These are phyloP conservation scores for Coemansia sp. DNA, from an alignment of 192 early-diverging fungal species.

Conservation along the genomic window DNA sequence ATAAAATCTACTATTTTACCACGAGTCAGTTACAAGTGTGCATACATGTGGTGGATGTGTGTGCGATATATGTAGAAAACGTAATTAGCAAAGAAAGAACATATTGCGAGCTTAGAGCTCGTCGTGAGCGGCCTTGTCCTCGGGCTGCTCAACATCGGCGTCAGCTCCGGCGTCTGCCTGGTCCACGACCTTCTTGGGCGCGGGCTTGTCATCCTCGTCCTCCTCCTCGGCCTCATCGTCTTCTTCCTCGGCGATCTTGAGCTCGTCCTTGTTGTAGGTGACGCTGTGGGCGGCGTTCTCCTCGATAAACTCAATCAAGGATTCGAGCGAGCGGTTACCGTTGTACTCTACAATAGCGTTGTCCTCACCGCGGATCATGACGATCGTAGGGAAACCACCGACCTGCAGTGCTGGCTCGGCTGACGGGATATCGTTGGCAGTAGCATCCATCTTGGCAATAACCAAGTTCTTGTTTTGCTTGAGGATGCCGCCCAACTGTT, in stretches of 20 bases:
- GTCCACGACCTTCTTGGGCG: constrained; percentile 22
- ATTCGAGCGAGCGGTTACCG: constrained; percentile 78
- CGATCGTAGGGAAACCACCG: constrained; percentile 94
- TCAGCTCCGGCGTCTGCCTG: constrained; percentile 19
- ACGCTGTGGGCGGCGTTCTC: constrained; percentile 66
- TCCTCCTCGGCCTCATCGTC: constrained; percentile 30
- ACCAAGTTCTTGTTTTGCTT: constrained; percentile 59
- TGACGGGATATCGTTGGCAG: constrained; percentile 88
- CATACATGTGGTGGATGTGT: background rate
- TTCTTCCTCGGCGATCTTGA: constrained; percentile 33
- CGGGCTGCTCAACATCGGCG: constrained; percentile 4
- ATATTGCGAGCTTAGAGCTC: constrained; percentile 22
- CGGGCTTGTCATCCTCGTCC: constrained; percentile 22
- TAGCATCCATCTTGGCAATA: constrained; percentile 95
- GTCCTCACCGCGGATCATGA: constrained; percentile 81
- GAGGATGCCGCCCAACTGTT: constrained; percentile 69
- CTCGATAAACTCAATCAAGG: constrained; percentile 75
- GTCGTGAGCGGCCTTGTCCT: constrained; percentile 17
- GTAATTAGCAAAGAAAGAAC: background rate
- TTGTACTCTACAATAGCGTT: constrained; percentile 81
- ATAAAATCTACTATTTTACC: background rate
- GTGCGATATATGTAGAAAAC: background rate
- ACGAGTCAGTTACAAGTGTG: background rate
- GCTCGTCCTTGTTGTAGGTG: constrained; percentile 37
- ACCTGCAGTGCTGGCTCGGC: constrained; percentile 64